Evolutionary conservation across 768 basidiomycete genomes (phyloP), one percentile per base, ranked within the genome.

Genomic region (Russula sp.): DNA sequence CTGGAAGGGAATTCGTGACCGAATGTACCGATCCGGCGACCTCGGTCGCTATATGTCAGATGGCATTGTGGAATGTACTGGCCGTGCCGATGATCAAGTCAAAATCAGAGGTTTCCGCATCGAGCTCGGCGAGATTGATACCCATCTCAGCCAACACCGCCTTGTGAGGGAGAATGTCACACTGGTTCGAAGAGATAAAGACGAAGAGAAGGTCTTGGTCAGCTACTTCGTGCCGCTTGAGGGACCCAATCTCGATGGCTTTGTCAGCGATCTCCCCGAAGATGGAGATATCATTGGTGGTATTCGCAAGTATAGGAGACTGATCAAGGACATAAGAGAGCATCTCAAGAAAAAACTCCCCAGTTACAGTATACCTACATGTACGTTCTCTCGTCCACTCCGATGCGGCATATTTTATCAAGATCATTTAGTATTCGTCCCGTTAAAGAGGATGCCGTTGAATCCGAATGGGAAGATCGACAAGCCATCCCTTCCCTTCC

Each of bases 391-490:
- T 53, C 22, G 32, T 65, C 35, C n/a, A 11, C 7, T 57, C 51
- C 32, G 20, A 16, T 31, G 57, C 39, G 39, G 61, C 67, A 60
- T 32, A 62, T 42, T n/a, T 40, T 9, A 52, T 65, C 47, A 27
- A 52, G 35, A n/a, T 31, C 32, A 40, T 35, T 11, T 71, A 91
- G 96, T 98, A 27, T 95, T 98, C 67, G 93, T 99, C 35, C 97
- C 97, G 0, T 82, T 99, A 32, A 83, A 82, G 55, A 88, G 94
- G 59, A 96, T 99, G 91, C 97, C 97, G 20, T 83, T 99, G 55
- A 99, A 98, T 70, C 97, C 97, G 7, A 99, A 98, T 73, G 97
- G 97, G 65, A 99, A 99, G 77, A 88, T 99, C 73, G 97, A 99
- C 79, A 99, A 98, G 72, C 96, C 97, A 0, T 91, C 92, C 0